These are phyloP conservation scores for Aspergillus nanangensis DNA, from an alignment of 495 filamentous ascomycete species.

Conservation along the genomic window DNA sequence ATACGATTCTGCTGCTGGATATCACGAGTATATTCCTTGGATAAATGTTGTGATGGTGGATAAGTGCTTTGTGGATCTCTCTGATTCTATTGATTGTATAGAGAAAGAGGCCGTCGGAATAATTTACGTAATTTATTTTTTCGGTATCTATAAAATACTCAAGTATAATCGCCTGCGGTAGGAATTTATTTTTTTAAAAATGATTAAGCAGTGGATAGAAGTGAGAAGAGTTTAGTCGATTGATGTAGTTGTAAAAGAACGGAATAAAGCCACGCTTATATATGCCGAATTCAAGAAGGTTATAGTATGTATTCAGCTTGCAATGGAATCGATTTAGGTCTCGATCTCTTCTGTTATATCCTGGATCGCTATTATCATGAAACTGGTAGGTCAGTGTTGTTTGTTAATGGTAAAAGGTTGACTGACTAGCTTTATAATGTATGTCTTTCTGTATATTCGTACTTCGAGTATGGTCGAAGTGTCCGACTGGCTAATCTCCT, in stretches of 20 bases:
- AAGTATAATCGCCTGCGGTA: conserved; percentile 11
- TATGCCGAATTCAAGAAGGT: conserved; percentile 6
- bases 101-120: conserved; percentile 6
- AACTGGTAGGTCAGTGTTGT: conserved; percentile 5
- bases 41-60: conserved; percentile 8
- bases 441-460: conserved; percentile 3
- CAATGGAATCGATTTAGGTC: conserved; percentile 10
- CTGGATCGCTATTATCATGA: conserved; percentile 9
- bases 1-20: conserved; percentile 4
- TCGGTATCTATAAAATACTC: conserved; percentile 12
- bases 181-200: conserved; percentile 9
- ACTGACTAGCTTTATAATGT: conserved; percentile 7
- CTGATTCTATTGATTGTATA: conserved; percentile 4
- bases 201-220: conserved; percentile 4
- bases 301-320: conserved; percentile 9
- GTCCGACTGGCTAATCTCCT: conserved; percentile 6
- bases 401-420: neutral
- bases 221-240: conserved; percentile 8
- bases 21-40: conserved; percentile 10
- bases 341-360: conserved; percentile 4
- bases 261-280: conserved; percentile 9
- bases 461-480: conserved; percentile 4
- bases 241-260: conserved; percentile 9
- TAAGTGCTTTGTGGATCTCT: conserved; percentile 5
- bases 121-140: conserved; percentile 13